These are phyloP conservation scores for Aureobasidium sp. DNA, from an alignment of 2,329 filamentous ascomycete species.

Conservation along the genomic window DNA sequence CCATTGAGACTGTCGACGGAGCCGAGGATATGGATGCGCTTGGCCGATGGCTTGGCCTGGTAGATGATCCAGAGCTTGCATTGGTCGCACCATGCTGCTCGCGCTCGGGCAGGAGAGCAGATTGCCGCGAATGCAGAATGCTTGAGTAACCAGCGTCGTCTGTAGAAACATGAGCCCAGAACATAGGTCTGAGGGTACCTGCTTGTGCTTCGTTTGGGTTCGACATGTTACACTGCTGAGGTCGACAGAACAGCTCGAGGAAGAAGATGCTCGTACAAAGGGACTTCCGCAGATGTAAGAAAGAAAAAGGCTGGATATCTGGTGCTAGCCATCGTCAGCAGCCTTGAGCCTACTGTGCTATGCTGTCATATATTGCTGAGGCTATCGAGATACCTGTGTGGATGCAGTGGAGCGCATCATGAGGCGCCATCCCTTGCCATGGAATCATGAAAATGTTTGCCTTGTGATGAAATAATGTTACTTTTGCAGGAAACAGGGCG, in stretches of 20 bases:
- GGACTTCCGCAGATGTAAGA: neutral
- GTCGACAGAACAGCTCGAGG: neutral
- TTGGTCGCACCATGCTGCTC: neutral
- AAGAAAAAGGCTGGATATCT: neutral
- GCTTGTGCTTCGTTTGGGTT: neutral
- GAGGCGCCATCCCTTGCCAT: neutral
- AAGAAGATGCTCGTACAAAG: conserved; percentile 3
- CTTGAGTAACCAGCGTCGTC: neutral
- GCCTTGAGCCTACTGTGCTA: neutral
- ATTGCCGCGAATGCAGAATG: neutral
- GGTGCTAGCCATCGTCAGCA: neutral
- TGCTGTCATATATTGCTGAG: conserved; percentile 2
- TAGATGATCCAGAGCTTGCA: neutral
- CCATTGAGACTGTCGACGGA: neutral
- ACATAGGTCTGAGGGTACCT: neutral
- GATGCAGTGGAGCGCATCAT: neutral
- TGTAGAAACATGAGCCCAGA: conserved; percentile 1
- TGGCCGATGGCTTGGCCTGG: neutral
- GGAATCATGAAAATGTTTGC: neutral
- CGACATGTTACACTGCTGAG: conserved; percentile 7
- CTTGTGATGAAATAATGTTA: neutral
- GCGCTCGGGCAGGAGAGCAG: neutral
- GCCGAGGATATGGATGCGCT: neutral
- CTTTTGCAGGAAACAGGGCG: neutral
- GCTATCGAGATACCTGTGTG: neutral